These are phyloP conservation scores for Staphylotrichum longicolle DNA, from an alignment of 495 filamentous ascomycete species.

Conservation along the genomic window DNA sequence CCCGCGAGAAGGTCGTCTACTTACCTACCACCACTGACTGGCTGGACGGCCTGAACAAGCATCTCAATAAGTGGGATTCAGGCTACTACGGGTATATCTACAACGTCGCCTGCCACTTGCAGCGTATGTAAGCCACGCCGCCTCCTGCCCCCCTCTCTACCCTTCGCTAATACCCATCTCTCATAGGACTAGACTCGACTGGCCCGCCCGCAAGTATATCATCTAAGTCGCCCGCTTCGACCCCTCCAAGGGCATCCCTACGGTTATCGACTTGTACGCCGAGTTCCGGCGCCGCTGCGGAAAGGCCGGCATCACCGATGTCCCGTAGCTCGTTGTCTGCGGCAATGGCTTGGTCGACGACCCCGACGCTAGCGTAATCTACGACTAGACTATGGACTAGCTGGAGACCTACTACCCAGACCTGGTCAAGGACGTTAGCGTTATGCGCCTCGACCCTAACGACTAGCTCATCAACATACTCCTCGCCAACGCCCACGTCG, in stretches of 20 bases:
- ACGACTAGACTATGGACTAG: conserved; percentile 65
- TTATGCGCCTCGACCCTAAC: conserved; percentile 73
- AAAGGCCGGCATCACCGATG: conserved; percentile 41
- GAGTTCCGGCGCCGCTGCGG: conserved; percentile 64
- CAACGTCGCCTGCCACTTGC: conserved; percentile 59
- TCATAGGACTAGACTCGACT: conserved; percentile 65
- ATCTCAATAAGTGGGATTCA: conserved; percentile 68
- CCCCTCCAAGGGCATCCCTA: conserved; percentile 79
- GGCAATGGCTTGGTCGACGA: conserved; percentile 86
- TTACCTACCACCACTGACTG: conserved; percentile 86
- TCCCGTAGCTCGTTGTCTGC: conserved; percentile 71
- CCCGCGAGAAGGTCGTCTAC: conserved; percentile 66
- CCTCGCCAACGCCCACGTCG: conserved; percentile 68
- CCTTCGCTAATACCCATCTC: conserved; percentile 2
- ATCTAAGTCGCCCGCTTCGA: conserved; percentile 87
- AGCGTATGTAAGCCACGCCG: conserved; percentile 49
- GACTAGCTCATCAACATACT: conserved; percentile 82
- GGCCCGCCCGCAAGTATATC: conserved; percentile 73
- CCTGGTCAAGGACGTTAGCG: conserved; percentile 58
- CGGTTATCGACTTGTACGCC: conserved; percentile 74
- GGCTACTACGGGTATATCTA: conserved; percentile 77
- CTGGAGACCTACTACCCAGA: conserved; percentile 57
- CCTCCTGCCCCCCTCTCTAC: rapidly evolving
- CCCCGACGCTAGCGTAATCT: conserved; percentile 72
- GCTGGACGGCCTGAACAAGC: conserved; percentile 86